Evolutionary conservation across 1,284 basidiomycete genomes (phyloP).

Genomic region (Amylostereum areolatum): DNA sequence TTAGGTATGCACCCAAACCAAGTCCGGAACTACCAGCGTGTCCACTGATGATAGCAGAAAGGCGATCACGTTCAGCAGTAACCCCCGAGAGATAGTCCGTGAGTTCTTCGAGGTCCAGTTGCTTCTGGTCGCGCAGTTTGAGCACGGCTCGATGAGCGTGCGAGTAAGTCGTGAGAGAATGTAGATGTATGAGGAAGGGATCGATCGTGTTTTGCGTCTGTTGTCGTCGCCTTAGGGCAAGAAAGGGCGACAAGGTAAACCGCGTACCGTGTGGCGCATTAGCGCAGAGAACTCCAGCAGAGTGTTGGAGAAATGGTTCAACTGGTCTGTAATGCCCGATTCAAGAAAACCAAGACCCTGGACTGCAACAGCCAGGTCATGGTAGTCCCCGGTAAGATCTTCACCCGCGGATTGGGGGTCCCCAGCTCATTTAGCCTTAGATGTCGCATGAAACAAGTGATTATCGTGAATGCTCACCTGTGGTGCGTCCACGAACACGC

Average conservation of each 20-base stretch:
- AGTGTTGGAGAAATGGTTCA: conserved; percentile 95
- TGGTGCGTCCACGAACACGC: conserved; percentile 70
- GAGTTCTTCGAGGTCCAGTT: conserved; percentile 97
- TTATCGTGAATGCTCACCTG: conserved; percentile 61
- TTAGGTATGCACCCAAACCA: conserved; percentile 88
- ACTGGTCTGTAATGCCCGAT: conserved; percentile 93
- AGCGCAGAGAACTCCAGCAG: conserved; percentile 88
- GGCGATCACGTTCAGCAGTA: conserved; percentile 86
- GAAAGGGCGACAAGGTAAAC: conserved; percentile 1
- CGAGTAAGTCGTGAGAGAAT: conserved; percentile 86
- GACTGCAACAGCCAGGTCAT: conserved; percentile 91
- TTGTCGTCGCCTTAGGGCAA: neutral
- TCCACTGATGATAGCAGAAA: conserved; percentile 79
- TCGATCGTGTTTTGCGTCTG: conserved; percentile 84
- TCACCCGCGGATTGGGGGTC: conserved; percentile 60
- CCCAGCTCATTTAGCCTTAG: conserved; percentile 79
- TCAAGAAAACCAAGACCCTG: conserved; percentile 97
- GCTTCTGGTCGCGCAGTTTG: conserved; percentile 95
- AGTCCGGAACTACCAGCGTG: conserved; percentile 76
- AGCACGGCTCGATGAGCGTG: conserved; percentile 87
- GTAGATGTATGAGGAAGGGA: conserved; percentile 83
- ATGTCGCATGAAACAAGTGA: conserved; percentile 28
- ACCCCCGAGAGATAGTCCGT: conserved; percentile 92
- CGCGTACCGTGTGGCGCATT: conserved; percentile 71
- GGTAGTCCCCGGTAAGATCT: conserved; percentile 96